Conservation (phyloP, 2,329 filamentous ascomycete genomes). For the Ilyonectria mors-panacis region DNA sequence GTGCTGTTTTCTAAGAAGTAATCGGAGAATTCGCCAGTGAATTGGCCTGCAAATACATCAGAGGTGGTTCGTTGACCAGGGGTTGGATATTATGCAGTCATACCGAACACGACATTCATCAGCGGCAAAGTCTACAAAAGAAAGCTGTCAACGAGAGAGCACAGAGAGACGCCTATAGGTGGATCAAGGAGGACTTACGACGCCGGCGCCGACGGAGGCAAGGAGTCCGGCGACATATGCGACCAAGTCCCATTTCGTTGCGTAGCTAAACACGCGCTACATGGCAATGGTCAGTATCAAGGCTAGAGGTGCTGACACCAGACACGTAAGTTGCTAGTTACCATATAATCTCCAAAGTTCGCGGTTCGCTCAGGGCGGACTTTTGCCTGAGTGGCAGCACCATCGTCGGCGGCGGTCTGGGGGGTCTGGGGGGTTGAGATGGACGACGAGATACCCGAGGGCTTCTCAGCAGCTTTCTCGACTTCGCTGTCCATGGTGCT, state of each 20-base stretch:
- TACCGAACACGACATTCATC: constrained; percentile 73
- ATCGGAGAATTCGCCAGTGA: constrained; percentile 64
- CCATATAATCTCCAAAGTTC: constrained; percentile 61
- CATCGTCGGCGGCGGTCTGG: constrained; percentile 43
- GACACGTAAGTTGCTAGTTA: constrained; percentile 18
- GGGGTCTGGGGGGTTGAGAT: constrained; percentile 15
- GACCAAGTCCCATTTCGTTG: constrained; percentile 65
- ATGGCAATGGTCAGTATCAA: constrained; percentile 1
- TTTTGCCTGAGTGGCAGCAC: constrained; percentile 52
- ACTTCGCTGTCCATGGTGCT: constrained; percentile 30
- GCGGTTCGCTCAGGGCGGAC: constrained; percentile 62
- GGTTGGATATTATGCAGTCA: constrained; percentile 17
- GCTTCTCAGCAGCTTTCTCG: constrained; percentile 31
- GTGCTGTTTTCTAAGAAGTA: constrained; percentile 55
- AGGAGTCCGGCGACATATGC: constrained; percentile 63
- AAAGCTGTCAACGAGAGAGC: constrained; percentile 8
- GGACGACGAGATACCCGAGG: constrained; percentile 26
- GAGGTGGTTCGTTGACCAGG: neutral
- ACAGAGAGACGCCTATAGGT: neutral
- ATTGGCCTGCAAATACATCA: constrained; percentile 51
- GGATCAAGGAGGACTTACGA: constrained; percentile 38
- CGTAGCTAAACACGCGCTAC: constrained; percentile 68
- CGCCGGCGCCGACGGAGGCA: constrained; percentile 66
- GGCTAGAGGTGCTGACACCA: too few species aligned
- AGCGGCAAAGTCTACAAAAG: constrained; percentile 64